phyloP scores from a whole-genome alignment of 1,139 yeast genomes.

The Suhomyces chickasaworum region DNA sequence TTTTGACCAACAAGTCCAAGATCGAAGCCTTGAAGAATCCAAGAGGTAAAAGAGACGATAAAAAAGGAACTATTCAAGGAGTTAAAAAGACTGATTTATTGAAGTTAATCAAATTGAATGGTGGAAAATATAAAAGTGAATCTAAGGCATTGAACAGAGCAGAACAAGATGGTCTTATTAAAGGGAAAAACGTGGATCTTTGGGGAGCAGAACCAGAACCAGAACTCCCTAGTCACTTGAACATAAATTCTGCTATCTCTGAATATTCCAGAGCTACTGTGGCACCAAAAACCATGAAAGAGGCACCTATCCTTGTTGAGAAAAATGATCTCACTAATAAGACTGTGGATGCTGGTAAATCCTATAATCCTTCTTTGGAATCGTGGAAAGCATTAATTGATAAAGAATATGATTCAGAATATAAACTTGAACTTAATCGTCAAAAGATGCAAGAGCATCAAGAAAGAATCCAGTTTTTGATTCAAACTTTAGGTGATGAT shows the following conservation, averaged over 20 bases:
- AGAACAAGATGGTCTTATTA: slow-evolving; percentile 64
- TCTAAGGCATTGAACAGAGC: slow-evolving; percentile 52
- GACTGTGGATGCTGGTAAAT: slow-evolving; percentile 81
- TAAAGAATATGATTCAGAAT: slow-evolving; percentile 67
- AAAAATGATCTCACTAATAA: slow-evolving; percentile 34
- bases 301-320: slow-evolving; percentile 53
- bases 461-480: slow-evolving; percentile 62
- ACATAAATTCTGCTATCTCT: slow-evolving; percentile 32
- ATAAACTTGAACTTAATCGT: slow-evolving; percentile 65
- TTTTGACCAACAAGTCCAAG: slow-evolving; percentile 74
- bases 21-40: slow-evolving; percentile 60
- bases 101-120: slow-evolving; percentile 75
- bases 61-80: slow-evolving; percentile 52
- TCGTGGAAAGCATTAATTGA: slow-evolving; percentile 78
- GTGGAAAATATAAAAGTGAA: slow-evolving; percentile 60
- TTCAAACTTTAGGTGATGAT: slow-evolving; percentile 60
- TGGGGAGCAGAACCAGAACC: slow-evolving; percentile 61
- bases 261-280: slow-evolving; percentile 53
- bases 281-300: slow-evolving; percentile 58
- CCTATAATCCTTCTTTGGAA: slow-evolving; percentile 87
- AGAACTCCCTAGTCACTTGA: slow-evolving; percentile 34
- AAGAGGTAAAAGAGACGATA: slow-evolving; percentile 25
- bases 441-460: slow-evolving; percentile 60
- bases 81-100: slow-evolving; percentile 69
- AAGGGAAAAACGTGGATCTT: slow-evolving; percentile 57